A percentile compares a stretch with the other conserved stretches of the same genome.
Conservation (phyloP, 2,329 filamentous ascomycete genomes). For the Camptophora hylomeconis region DNA sequence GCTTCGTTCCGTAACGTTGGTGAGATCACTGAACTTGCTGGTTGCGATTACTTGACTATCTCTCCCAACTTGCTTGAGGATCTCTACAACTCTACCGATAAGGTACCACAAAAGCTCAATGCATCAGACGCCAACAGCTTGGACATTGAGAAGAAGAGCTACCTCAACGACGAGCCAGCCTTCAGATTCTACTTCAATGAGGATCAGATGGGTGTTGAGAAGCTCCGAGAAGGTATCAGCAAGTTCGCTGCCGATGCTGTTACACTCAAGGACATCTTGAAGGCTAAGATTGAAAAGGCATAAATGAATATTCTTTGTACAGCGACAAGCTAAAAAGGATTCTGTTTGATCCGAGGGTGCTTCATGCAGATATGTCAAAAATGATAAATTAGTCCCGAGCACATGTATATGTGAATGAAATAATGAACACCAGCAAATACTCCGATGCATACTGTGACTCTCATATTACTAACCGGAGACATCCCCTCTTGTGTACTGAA, state of each 20-base stretch:
- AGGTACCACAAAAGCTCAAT: conserved; percentile 88
- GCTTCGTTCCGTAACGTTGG: conserved; percentile 93
- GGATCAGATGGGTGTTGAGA: conserved; percentile 98
- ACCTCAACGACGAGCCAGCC: conserved; percentile 73
- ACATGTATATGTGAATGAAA: no score
- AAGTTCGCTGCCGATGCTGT: conserved; percentile 95
- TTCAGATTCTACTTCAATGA: conserved; percentile 99
- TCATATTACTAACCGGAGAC: no score
- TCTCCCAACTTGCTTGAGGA: conserved; percentile 90
- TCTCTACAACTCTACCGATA: conserved; percentile 67
- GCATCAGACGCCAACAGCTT: conserved; percentile 51
- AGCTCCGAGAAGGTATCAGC: conserved; percentile 97
- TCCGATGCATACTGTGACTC: no score
- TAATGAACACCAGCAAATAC: no score
- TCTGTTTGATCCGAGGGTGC: no score
- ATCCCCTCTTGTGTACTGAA: no score
- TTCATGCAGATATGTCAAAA: no score
- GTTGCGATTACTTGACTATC: conserved; percentile 98
- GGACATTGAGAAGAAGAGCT: conserved; percentile 75
- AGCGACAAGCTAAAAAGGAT: neutral
- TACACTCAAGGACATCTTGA: conserved; percentile 84
- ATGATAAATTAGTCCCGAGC: no score
- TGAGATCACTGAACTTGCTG: conserved; percentile 96
- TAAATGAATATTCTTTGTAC: conserved; percentile 3
- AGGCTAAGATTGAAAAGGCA: conserved; percentile 58